Percentiles rank a stretch among this genome's conserved stretches.
Evolutionary conservation across 371 early-diverging fungal genomes (phyloP).

Genomic region (Mucor racemosus): DNA sequence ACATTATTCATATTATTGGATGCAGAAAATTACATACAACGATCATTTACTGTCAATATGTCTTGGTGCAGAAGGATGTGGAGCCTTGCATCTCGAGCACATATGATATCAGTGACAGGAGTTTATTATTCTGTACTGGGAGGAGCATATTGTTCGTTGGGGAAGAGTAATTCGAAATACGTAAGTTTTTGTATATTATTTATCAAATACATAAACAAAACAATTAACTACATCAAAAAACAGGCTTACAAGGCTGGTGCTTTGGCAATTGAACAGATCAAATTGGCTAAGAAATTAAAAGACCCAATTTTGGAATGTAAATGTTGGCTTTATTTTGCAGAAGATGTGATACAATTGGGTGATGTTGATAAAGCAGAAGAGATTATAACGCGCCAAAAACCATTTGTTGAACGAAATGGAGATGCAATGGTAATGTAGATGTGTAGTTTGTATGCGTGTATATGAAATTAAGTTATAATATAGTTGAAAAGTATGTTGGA

Average conservation of each 20-base stretch:
- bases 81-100: conserved; percentile 36
- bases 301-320: conserved; percentile 52
- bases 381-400: conserved; percentile 37
- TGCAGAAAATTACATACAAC: not conserved
- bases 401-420: conserved; percentile 9
- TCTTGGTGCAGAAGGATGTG: conserved; percentile 37
- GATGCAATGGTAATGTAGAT: not conserved
- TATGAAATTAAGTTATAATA: not conserved
- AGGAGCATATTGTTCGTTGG: conserved; percentile 57
- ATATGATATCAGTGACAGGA: conserved; percentile 44
- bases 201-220: not conserved
- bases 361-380: conserved; percentile 36
- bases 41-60: conserved; percentile 16
- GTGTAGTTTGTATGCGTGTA: conserved; percentile 1
- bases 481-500: conserved; percentile 25
- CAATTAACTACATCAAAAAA: not conserved
- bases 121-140: conserved; percentile 55
- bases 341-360: conserved; percentile 50
- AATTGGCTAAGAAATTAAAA: conserved; percentile 44
- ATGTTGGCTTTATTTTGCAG: conserved; percentile 63
- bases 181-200: conserved; percentile 24
- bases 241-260: conserved; percentile 53
- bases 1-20: conserved; percentile 6
- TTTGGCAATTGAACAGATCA: conserved; percentile 52
- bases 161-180: conserved; percentile 46